phyloP scores from a whole-genome alignment of 2,329 filamentous ascomycete species.

The Penicillium brasilianum region DNA sequence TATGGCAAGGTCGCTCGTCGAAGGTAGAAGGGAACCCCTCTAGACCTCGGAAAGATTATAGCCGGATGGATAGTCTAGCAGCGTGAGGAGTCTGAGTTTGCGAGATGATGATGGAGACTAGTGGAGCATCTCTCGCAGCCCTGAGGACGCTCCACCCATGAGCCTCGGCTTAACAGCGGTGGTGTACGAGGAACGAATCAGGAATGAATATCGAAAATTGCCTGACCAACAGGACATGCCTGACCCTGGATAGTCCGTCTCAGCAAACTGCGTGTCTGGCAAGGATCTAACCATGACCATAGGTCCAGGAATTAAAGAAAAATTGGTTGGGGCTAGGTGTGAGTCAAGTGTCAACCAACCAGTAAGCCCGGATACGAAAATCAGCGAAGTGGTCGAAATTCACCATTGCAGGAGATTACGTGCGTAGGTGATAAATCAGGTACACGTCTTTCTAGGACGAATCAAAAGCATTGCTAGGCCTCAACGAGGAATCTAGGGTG shows the following conservation, averaged over 20 bases:
- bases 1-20: constrained; percentile 13
- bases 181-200: constrained; percentile 14
- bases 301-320: constrained; percentile 11
- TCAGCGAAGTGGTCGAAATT: constrained; percentile 10
- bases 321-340: constrained; percentile 10
- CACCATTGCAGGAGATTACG: constrained; percentile 15
- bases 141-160: constrained; percentile 2
- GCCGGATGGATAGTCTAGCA: constrained; percentile 12
- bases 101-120: constrained; percentile 10
- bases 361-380: neutral
- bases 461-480: constrained; percentile 6
- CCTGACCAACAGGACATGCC: constrained; percentile 7
- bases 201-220: constrained; percentile 2
- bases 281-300: constrained; percentile 8
- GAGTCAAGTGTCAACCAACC: constrained; percentile 28
- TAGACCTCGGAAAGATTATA: constrained; percentile 21
- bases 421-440: constrained; percentile 16
- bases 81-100: constrained; percentile 5
- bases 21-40: constrained; percentile 7
- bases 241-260: constrained; percentile 13
- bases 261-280: constrained; percentile 21
- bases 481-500: neutral
- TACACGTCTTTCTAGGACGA: constrained; percentile 12
- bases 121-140: neutral
- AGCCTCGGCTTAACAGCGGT: constrained; percentile 14